Percentiles rank a stretch among this genome's conserved stretches.
These are phyloP conservation scores for Cercospora brassicicola DNA, from an alignment of 2,329 filamentous ascomycete species.

Conservation along the genomic window DNA sequence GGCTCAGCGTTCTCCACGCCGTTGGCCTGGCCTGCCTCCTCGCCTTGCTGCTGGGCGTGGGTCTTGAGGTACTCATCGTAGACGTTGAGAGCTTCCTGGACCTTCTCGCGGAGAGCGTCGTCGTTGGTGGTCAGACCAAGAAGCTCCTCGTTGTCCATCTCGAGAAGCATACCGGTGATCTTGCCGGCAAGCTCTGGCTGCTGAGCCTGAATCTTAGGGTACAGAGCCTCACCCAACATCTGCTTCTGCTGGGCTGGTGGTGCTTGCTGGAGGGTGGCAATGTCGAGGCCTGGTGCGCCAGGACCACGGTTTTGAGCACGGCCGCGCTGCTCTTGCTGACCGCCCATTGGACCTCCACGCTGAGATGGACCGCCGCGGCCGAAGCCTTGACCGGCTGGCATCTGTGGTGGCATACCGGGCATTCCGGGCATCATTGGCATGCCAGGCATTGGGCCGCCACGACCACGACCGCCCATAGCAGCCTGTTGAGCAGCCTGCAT, in stretches of 20 bases:
- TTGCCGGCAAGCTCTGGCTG: constrained; percentile 96
- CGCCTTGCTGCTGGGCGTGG: constrained; percentile 53
- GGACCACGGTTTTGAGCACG: constrained; percentile 41
- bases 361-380: constrained; percentile 42
- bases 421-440: constrained; percentile 65
- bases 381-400: constrained; percentile 53
- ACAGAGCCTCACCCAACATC: constrained; percentile 94
- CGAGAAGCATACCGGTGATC: constrained; percentile 98
- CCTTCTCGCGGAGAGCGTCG: constrained; percentile 84
- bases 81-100: constrained; percentile 93
- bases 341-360: constrained; percentile 39
- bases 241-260: constrained; percentile 88
- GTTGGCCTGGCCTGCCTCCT: constrained; percentile 32
- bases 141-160: constrained; percentile 97
- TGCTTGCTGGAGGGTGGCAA: constrained; percentile 54
- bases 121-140: constrained; percentile 94
- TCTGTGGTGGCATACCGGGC: constrained; percentile 59
- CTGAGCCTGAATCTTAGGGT: constrained; percentile 95
- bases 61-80: constrained; percentile 99
- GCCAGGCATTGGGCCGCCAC: constrained; percentile 65
- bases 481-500: constrained; percentile 74
- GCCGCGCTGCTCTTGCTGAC: constrained; percentile 43
- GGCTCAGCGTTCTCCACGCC: constrained; percentile 40
- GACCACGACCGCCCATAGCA: constrained; percentile 65
- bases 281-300: constrained; percentile 46